Base-by-base conservation (phyloP, 148 eudicot genomes). In the Cornus suecica region DNA sequence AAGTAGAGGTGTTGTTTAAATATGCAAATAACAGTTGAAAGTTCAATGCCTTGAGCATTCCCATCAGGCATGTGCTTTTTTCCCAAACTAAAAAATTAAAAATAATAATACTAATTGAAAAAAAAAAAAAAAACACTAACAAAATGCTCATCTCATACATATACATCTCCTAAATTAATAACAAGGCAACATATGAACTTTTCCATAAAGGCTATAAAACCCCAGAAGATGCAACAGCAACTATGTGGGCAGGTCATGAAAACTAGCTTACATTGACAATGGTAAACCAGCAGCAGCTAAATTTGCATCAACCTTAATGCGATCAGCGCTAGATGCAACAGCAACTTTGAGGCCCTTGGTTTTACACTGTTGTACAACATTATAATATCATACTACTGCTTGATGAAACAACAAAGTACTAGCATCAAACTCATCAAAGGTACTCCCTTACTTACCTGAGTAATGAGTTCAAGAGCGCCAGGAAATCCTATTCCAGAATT, bases 321-420 rank as follows among this genome's bases (percentile, higher is more conserved):
- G 97, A 78, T 95, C 99, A 79, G 97, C 99, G 71, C 99, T 95
- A 74, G 99, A 95, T 63, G 99, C 99, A 82, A 95, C 99, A 79
- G 97, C 97, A 85, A 92, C 97, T 90, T 91, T 95, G 67, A 95
- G 94, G 74, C 97, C 97, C 73, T 84, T 90, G 77, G 72, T 81
- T 84, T 92, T 95, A 90, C 99, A 95, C 99, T 95, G 89, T 79
- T 67, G 23, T 75, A 67, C 72, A 80, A 41, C 70, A 74, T 41
- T 25, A 72, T 78, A 71, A 78, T 74, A 61, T 48, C 52, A 54
- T 22, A 32, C n/a, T 56, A 37, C 61, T 34, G 62, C 24, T 30
- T 42, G 32, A 52, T 73, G 60, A 48, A 68, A 73, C 66, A 66
- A 75, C 20, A 56, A 31, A 72, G 29, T 42, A 70, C 45, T 42